phyloP scores from a whole-genome alignment of 768 basidiomycete genomes.

The Galerina marginata region DNA sequence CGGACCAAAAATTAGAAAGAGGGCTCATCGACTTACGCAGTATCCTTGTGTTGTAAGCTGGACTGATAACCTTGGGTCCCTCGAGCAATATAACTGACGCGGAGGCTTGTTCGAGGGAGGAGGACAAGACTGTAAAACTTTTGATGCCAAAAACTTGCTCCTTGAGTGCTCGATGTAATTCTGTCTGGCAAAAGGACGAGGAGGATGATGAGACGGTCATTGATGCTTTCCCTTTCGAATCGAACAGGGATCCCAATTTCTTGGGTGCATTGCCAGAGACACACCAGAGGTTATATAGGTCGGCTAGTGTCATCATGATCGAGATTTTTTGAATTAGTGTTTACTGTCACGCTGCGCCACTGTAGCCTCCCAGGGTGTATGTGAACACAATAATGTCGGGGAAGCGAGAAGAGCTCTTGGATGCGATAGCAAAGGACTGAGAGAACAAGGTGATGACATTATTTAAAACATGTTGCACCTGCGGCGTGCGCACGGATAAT shows the following conservation, averaged over 20 bases:
- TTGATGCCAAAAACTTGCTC: constrained; percentile 66
- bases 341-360: constrained; percentile 24
- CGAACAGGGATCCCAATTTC: constrained; percentile 21
- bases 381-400: constrained; percentile 14
- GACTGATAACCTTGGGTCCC: constrained; percentile 50
- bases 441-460: constrained; percentile 27
- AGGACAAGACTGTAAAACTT: constrained; percentile 46
- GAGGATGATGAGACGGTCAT: constrained; percentile 22
- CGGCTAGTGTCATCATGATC: constrained; percentile 29
- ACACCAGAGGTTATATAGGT: constrained; percentile 33
- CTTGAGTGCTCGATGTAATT: constrained; percentile 57
- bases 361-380: constrained; percentile 25
- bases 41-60: constrained; percentile 61
- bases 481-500: constrained; percentile 1
- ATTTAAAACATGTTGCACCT: constrained; percentile 21
- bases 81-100: constrained; percentile 64
- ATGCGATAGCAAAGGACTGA: constrained; percentile 23
- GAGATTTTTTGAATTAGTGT: constrained; percentile 21
- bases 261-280: constrained; percentile 22
- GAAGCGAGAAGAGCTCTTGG: constrained; percentile 24
- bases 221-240: constrained; percentile 4
- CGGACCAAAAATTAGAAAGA: constrained; percentile 7
- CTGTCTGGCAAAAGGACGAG: constrained; percentile 47
- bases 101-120: constrained; percentile 51
- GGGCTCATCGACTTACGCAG: constrained; percentile 42